Conservation (phyloP, 495 filamentous ascomycete genomes). For the Neurospora sp. region DNA sequence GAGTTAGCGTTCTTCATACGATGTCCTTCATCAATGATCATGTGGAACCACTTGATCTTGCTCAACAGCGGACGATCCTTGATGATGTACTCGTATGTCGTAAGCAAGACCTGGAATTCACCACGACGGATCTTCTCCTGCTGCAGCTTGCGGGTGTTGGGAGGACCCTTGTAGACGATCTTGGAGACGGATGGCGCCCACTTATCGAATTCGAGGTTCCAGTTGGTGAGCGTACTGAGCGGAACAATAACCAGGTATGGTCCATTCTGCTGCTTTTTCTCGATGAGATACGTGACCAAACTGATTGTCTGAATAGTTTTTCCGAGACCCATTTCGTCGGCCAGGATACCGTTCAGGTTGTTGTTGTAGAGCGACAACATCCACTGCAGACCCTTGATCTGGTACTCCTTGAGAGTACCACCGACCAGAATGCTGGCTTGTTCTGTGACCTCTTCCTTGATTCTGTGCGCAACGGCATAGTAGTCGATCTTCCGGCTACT, state of each 20-base stretch:
- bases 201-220: conserved; percentile 97
- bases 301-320: conserved; percentile 99
- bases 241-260: conserved; percentile 96
- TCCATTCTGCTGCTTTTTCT: conserved; percentile 85
- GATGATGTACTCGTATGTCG: conserved; percentile 99
- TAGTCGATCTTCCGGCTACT: conserved; percentile 79
- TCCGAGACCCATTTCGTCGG: conserved; percentile 98
- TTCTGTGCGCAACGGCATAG: conserved; percentile 92
- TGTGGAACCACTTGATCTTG: conserved; percentile 98
- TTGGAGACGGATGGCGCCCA: conserved; percentile 83
- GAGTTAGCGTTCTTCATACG: conserved; percentile 99
- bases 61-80: conserved; percentile 89
- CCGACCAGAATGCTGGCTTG: conserved; percentile 84
- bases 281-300: conserved; percentile 92
- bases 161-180: conserved; percentile 95
- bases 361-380: conserved; percentile 99
- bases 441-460: conserved; percentile 77
- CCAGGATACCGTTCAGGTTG: conserved; percentile 96
- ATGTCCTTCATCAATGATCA: conserved; percentile 99
- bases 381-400: conserved; percentile 96
- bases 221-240: conserved; percentile 92
- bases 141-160: conserved; percentile 77
- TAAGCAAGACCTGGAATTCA: conserved; percentile 89
- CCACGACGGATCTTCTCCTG: conserved; percentile 91
- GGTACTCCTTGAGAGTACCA: conserved; percentile 91